A percentile compares a stretch with the other conserved stretches of the same genome.
These are phyloP conservation scores for Daldinia eschscholtzii DNA, from an alignment of 2,329 filamentous ascomycete genomes.

Conservation along the genomic window DNA sequence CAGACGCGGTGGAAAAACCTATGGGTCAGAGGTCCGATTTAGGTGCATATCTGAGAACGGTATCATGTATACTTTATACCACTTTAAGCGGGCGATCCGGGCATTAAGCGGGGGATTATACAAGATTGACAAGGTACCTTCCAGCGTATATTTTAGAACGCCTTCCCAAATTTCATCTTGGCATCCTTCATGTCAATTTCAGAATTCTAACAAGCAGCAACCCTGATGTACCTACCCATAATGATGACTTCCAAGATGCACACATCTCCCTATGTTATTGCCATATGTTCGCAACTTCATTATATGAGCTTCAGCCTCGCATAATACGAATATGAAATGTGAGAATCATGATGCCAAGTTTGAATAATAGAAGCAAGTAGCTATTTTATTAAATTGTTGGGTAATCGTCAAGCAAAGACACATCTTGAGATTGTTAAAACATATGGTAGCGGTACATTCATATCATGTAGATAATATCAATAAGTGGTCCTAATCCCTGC, in stretches of 20 bases:
- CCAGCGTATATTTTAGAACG: constrained; percentile 45
- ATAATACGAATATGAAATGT: background rate
- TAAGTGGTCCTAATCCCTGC: constrained; percentile 18
- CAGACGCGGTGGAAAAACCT: constrained; percentile 41
- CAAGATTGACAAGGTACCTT: constrained; percentile 3
- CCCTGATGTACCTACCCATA: constrained; percentile 30
- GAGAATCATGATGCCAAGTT: background rate
- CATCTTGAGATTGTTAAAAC: background rate
- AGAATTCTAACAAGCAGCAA: constrained; percentile 34
- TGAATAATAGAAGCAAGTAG: no score
- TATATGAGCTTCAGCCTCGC: background rate
- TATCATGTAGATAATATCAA: background rate
- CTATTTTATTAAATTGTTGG: background rate
- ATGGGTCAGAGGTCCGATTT: constrained; percentile 42
- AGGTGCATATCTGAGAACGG: constrained; percentile 44
- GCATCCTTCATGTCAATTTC: constrained; percentile 47
- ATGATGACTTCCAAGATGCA: background rate
- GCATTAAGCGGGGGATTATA: background rate
- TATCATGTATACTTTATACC: constrained; percentile 22
- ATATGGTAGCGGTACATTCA: background rate
- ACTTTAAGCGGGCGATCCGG: constrained; percentile 9
- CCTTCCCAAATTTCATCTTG: constrained; percentile 46
- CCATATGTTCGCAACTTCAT: background rate
- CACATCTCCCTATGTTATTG: background rate
- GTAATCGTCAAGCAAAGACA: background rate